Evolutionary conservation across 2,329 filamentous ascomycete genomes (phyloP).

Genomic region (Ophiosphaerella narmari): DNA sequence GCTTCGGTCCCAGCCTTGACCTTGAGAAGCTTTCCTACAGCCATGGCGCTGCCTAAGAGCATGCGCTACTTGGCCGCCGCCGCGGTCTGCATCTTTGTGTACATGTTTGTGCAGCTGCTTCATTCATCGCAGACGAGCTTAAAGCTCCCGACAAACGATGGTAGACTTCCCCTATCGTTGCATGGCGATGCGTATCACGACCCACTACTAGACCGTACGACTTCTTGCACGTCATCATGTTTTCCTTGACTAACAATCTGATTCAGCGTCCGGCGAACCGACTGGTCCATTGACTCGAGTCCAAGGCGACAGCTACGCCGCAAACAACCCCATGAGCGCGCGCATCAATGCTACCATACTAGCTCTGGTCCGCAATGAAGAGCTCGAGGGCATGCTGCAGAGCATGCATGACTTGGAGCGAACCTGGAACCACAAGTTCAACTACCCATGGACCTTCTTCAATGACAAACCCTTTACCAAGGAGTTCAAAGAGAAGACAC

Average conservation of each 20-base stretch:
- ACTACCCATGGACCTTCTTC: slow-evolving; percentile 99
- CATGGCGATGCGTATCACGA: slow-evolving; percentile 72
- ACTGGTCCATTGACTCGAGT: slow-evolving; percentile 74
- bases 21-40: slow-evolving; percentile 24
- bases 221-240: slow-evolving; percentile 7
- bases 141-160: slow-evolving; percentile 32
- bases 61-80: slow-evolving; percentile 77
- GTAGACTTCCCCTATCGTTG: slow-evolving; percentile 32
- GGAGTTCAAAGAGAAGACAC: slow-evolving; percentile 85
- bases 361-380: slow-evolving; percentile 88
- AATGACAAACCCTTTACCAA: slow-evolving; percentile 93
- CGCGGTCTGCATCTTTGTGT: slow-evolving; percentile 74
- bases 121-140: slow-evolving; percentile 58
- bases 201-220: slow-evolving; percentile 83
- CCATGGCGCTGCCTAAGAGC: slow-evolving; percentile 84
- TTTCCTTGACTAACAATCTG: slow-evolving; percentile 3
- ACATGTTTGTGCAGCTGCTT: slow-evolving; percentile 78
- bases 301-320: slow-evolving; percentile 72
- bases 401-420: slow-evolving; percentile 91
- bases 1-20: background rate
- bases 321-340: slow-evolving; percentile 73
- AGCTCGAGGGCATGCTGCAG: slow-evolving; percentile 79
- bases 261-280: slow-evolving; percentile 78
- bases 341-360: slow-evolving; percentile 94
- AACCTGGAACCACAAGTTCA: slow-evolving; percentile 98